These are phyloP conservation scores for Dimargaris verticillata DNA, from an alignment of 192 early-diverging fungal genomes.

Conservation along the genomic window DNA sequence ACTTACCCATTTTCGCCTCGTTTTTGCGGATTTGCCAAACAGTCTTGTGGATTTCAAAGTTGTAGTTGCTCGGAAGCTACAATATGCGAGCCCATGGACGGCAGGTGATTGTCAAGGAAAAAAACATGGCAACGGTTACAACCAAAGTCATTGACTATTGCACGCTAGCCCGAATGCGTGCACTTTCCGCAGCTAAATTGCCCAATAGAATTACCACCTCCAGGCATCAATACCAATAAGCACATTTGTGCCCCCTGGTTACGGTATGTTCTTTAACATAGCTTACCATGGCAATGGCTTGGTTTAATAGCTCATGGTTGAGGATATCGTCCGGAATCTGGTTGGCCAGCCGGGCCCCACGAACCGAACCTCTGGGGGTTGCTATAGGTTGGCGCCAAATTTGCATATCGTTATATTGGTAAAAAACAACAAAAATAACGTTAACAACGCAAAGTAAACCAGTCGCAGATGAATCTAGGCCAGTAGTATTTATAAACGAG, in stretches of 20 bases:
- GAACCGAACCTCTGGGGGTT: neutral
- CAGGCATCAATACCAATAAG: neutral
- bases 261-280: neutral
- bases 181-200: neutral
- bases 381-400: neutral
- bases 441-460: too few species aligned
- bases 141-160: constrained; percentile 14
- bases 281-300: constrained; percentile 53
- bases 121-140: constrained; percentile 7
- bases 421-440: neutral
- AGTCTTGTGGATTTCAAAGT: constrained; percentile 98
- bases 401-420: neutral
- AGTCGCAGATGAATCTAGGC: too few species aligned
- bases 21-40: constrained; percentile 71
- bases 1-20: constrained; percentile 49
- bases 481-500: too few species aligned
- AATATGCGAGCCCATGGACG: neutral
- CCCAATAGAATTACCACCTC: neutral
- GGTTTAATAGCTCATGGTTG: constrained; percentile 60
- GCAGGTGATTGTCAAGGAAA: neutral
- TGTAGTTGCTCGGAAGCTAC: constrained; percentile 83
- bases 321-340: constrained; percentile 78
- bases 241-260: neutral
- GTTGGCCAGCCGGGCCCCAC: constrained; percentile 32
- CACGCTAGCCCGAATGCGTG: neutral